Conservation (phyloP, 2,329 filamentous ascomycete genomes). For the Colletotrichum brevisporum region DNA sequence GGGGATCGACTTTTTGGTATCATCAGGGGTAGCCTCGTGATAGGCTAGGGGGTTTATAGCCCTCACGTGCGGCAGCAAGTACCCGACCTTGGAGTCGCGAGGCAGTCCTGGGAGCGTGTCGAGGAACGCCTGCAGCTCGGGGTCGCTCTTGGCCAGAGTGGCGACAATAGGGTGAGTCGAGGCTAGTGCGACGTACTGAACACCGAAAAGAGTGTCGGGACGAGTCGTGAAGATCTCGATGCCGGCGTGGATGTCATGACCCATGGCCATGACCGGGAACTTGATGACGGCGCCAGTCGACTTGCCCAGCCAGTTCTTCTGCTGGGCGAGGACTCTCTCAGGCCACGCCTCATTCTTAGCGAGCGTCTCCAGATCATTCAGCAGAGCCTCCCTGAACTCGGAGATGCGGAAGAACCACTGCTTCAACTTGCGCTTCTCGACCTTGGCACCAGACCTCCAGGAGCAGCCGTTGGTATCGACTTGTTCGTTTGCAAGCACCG, state of each 20-base stretch:
- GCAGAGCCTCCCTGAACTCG: constrained; percentile 78
- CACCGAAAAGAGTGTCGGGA: constrained; percentile 88
- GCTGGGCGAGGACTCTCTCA: constrained; percentile 85
- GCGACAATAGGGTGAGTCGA: constrained; percentile 79
- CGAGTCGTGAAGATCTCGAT: constrained; percentile 87
- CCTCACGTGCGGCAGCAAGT: constrained; percentile 72
- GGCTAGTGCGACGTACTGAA: constrained; percentile 86
- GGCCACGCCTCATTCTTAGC: constrained; percentile 79
- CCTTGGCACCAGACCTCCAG: constrained; percentile 89
- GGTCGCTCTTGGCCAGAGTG: constrained; percentile 70
- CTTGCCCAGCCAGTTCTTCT: constrained; percentile 89
- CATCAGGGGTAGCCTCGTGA: constrained; percentile 63
- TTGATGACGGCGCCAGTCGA: constrained; percentile 80
- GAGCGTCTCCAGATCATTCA: constrained; percentile 79
- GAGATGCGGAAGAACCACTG: constrained; percentile 95
- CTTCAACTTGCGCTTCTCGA: constrained; percentile 83
- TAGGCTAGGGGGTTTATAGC: constrained; percentile 77
- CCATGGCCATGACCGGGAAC: constrained; percentile 71
- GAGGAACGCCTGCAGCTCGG: constrained; percentile 77
- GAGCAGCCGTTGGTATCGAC: constrained; percentile 89
- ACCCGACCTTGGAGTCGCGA: constrained; percentile 75
- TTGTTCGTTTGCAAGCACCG: constrained; percentile 92
- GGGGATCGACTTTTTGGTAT: constrained; percentile 72
- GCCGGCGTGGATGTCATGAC: constrained; percentile 57
- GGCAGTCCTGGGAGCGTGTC: constrained; percentile 71